Base-by-base conservation (phyloP, 2,329 filamentous ascomycete genomes). In the Neoarthrinium moseri region DNA sequence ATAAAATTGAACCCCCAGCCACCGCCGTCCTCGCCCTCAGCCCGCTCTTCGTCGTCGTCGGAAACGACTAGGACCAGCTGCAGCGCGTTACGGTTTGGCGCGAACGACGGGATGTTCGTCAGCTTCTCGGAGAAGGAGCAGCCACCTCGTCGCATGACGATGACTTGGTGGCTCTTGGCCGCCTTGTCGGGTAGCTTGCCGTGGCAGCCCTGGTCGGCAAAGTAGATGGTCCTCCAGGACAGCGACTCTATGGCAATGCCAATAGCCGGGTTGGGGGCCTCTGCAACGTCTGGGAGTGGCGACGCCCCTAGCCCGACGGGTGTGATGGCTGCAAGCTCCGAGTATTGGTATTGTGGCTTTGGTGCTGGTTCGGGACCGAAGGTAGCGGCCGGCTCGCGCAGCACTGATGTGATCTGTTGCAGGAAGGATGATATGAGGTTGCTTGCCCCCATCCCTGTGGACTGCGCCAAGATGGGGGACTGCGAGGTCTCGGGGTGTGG, bases 81-180 rank as follows among this genome's bases (percentile, higher is more conserved):
- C 15, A 97, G 71, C 1, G 83, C 75, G 3, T 66, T 63, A 1
- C 73, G 63, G 0, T 75, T 72, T 0, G 87, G 84, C 2, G 83
- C 75, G 61, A 85, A 92, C 8, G 81, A 80, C 1, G 92, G 91
- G n/a, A 97, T 91, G 53, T 89, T 91, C 42, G 78, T 75, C 1
- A 97, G 70, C 65, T 99, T 99, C 22, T 86, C 71, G 27, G 81
- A 85, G 65, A 97, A 97, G 20, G 80, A 86, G 69, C 94, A 99
- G 1, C 82, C 83, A 30, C 94, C 92, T 5, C 94, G 83, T 22
- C 81, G 83, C 56, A 97, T 75, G 40, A 96, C 80, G 48, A 99
- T 83, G 49, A 97, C 74, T 42, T 96, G 85, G 67, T 95, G 75
- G 36, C 73, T 66, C 22, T 72, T 73, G 3, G 76, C 67, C 0